Evolutionary conservation across 805 yeast species (phyloP), one percentile per base, ranked within the genome.

Genomic region (Pichia phayaonensis): DNA sequence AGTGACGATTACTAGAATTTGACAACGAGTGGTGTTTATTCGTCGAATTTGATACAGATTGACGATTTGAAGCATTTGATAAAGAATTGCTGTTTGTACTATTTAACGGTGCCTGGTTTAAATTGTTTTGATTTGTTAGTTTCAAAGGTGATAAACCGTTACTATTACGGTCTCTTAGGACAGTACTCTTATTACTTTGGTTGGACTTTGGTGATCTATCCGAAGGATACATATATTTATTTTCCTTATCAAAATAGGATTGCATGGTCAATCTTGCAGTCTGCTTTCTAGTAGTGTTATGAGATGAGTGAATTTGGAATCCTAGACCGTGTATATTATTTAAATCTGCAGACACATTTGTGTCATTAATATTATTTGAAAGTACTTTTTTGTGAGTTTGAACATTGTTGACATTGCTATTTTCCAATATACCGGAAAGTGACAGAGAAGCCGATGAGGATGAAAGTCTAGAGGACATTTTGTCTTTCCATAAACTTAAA

Each of bases 201-300:
- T 42, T 27, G 4, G 44, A 42, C 27, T 42, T 42, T 0, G 44
- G 26, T 1, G 44, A 42, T 13, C n/a, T 15, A 27, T 27, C 21
- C 12, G 44, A 31, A 16, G 40, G 29, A 20, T 43, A 15, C 1
- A 34, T 21, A 4, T 16, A 41, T n/a, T 24, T 24, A 40, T 50
- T 50, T 29, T 50, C 53, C 12, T 50, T 50, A 21, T 50, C 49
- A n/a, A 50, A 50, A 23, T 36, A 50, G 22, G 49, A 46, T 26
- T 50, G 53, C 53, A 50, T 50, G 13, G 48, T 50, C 39, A 50
- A 11, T 10, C 49, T 38, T 15, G 46, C 10, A 3, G 46, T 20
- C 20, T 13, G 27, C 22, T 16, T 40, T n/a, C 21, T 16, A 18
- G 22, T 15, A 16, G 18, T 11, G 20, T 8, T 34, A 23, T 41